Base-by-base conservation (phyloP, 1,284 basidiomycete genomes). In the Boletus smithii region DNA sequence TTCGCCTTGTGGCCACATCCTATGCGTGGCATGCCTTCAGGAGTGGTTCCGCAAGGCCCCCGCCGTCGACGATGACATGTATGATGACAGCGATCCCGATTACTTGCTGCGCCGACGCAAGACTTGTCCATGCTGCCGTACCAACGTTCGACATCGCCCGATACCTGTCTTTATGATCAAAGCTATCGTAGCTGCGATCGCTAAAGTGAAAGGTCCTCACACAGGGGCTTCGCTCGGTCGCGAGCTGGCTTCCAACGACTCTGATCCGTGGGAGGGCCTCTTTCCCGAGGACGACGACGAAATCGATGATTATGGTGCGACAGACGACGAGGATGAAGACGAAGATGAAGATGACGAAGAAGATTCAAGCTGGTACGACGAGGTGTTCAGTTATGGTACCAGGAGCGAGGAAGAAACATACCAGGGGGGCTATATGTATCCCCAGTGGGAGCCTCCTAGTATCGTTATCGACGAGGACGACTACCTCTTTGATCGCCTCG, bases 11-110 rank as follows among this genome's bases (percentile, higher is more conserved):
- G 85, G 85, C 3, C 85, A 88, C 55, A 75, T 85, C 22, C 69
- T 83, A 9, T 88, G 85, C 49, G 73, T 83, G 29, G 56, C 58
- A 5, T 88, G 86, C 55, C 74, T 88, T 8, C 82, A 85, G 63
- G 76, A 80, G 55, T 88, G 85, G 85, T 88, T 88, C 67, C 75
- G 78, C 44, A 75, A 77, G 46, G 82, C 83, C 1, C 84, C 85
- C 3, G 63, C 72, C 1, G 62, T 68, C 7, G 71, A 75, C 13
- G 75, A 79, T 33, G 81, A 81, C 27, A 75, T 77, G 66, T 67
- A 75, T 37, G 74, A 83, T 42, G 73, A 76, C 31, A 72, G 76
- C 22, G 72, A 75, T 36, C 66, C 75, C 8, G 68, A 75, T 23
- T 75, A 77, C 46, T 64, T 83, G 23, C 58, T 85, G 16, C 71